Percentiles rank a stretch among this genome's conserved stretches.
Conservation (phyloP, 1,284 basidiomycete species). For the Amylostereum areolatum region DNA sequence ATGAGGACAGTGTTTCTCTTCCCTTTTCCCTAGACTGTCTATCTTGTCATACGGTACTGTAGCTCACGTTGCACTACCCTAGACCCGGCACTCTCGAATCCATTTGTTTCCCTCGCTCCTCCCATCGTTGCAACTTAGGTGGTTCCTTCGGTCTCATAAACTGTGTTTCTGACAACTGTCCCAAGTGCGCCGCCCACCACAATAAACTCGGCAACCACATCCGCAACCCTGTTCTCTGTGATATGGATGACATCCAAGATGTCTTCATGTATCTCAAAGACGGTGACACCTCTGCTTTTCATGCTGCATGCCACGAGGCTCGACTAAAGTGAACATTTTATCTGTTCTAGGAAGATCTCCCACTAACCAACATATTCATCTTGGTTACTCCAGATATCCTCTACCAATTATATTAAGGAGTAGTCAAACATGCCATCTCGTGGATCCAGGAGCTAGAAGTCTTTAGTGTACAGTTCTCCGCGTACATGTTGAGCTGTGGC, state of each 20-base stretch:
- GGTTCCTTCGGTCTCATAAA: too few relatives aligned
- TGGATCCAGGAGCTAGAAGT: conserved; percentile 1
- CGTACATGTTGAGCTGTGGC: too few relatives aligned
- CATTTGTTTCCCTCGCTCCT: too few relatives aligned
- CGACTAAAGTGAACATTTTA: conserved; percentile 4
- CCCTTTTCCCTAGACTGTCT: too few relatives aligned
- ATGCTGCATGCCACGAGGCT: neutral
- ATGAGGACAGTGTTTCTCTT: too few relatives aligned
- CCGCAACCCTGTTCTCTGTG: neutral
- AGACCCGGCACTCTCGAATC: too few relatives aligned
- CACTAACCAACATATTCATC: conserved; percentile 21
- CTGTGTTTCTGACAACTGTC: too few relatives aligned
- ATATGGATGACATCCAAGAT: neutral
- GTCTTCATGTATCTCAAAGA: neutral
- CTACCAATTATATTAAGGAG: conserved; percentile 26
- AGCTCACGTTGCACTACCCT: too few relatives aligned
- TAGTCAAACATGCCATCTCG: conserved; percentile 6
- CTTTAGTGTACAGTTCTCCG: too few relatives aligned
- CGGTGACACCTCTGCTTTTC: neutral
- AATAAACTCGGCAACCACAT: neutral
- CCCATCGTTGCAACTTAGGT: too few relatives aligned
- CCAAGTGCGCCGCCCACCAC: conserved; percentile 9
- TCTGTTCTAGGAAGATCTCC: conserved; percentile 29
- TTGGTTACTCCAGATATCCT: conserved; percentile 30
- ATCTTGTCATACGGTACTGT: too few relatives aligned